A percentile compares a stretch with the other conserved stretches of the same genome.
phyloP scores from a whole-genome alignment of 1,284 basidiomycete genomes.

The Bjerkandera adusta region DNA sequence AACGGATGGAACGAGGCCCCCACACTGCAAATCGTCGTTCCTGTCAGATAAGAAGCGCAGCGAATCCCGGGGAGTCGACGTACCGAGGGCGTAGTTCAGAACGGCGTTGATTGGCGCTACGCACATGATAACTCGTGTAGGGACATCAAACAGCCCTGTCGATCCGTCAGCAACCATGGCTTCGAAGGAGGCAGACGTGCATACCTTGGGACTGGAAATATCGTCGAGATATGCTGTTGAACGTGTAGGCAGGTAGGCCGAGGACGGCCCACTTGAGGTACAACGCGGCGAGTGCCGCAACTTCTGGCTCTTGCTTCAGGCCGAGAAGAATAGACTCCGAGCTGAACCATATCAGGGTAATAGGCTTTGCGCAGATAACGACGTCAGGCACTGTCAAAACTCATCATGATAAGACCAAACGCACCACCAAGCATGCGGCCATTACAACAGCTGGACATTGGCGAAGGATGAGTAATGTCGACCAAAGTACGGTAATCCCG shows the following conservation, averaged over 20 bases:
- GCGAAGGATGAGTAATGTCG: conserved; percentile 5
- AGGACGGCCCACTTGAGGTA: conserved; percentile 81
- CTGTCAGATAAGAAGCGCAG: not conserved
- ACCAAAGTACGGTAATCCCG: conserved; percentile 3
- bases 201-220: conserved; percentile 88
- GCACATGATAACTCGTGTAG: conserved; percentile 82
- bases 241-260: conserved; percentile 87
- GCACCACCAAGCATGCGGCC: conserved; percentile 53
- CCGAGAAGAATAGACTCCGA: conserved; percentile 76
- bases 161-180: not conserved
- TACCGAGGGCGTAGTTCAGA: conserved; percentile 82
- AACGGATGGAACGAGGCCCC: conserved; percentile 73
- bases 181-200: not conserved
- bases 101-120: conserved; percentile 87
- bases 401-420: conserved; percentile 25
- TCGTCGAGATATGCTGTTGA: conserved; percentile 70
- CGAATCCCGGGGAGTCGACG: conserved; percentile 13
- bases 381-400: not conserved
- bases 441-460: conserved; percentile 61
- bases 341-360: conserved; percentile 75
- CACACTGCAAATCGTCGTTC: conserved; percentile 51
- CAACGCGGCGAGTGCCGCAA: conserved; percentile 73
- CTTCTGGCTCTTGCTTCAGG: conserved; percentile 84
- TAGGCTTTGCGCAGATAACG: conserved; percentile 45
- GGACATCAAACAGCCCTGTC: conserved; percentile 78